Evolutionary conservation across 768 basidiomycete genomes (phyloP), one percentile per base, ranked within the genome.

Genomic region (Gyrodon lividus): DNA sequence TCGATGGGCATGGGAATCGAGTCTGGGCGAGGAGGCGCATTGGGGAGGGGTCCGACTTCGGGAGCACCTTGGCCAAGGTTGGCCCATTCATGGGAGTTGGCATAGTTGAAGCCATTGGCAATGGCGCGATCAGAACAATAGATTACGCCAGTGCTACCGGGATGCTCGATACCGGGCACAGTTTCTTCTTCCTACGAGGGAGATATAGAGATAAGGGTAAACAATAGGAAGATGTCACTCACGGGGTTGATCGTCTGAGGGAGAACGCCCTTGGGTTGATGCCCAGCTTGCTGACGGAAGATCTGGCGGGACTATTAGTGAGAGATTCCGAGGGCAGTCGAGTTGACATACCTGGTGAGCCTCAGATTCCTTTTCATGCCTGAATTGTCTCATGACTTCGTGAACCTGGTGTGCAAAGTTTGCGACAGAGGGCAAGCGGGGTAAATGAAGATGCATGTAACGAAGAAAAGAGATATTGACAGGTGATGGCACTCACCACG

Each of bases 51-150:
- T 0, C 93, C 93, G 4, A 92, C 87, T 70, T 93, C 92, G 7
- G 92, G 92, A 14, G 91, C 90, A 38, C 89, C 91, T 71, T 95
- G 92, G n/a, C 94, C 95, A 9, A 92, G 77, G 63, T 92, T 92
- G 5, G 88, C 79, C 91, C 92, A 93, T 57, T 86, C 84, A 61
- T 90, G 85, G 13, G 83, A 84, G 57, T 75, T 74, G 52, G 87
- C 80, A 59, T 90, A 89, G 57, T 73, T 85, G 75, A 93, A 97
- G 8, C 94, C 94, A 64, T 97, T 96, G 10, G 92, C 92, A 75
- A 92, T 91, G n/a, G 93, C 90, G 52, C 93, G 84, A 64, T 94
- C 90, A 2, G 89, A 92, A 69, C 92, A 94, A 67, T 95, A 97
- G 62, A 95, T 84, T 23, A 86, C 83, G 52, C 79, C 74, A 1